These are phyloP conservation scores for Aspergillus pseudoterreus DNA, from an alignment of 2,329 filamentous ascomycete species.

Conservation along the genomic window DNA sequence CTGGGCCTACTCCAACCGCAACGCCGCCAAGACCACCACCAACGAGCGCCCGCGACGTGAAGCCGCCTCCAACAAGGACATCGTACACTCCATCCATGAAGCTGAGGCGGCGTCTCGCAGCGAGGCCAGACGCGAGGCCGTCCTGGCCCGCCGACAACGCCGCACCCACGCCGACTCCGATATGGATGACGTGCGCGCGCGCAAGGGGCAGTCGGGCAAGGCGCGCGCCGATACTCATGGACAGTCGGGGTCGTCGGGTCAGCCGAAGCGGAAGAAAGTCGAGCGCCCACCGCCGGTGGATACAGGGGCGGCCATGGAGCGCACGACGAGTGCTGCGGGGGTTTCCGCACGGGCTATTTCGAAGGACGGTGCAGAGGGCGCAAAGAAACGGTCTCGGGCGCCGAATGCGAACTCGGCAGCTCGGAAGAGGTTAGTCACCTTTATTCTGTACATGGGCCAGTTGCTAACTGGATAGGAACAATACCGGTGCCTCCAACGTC, in stretches of 20 bases:
- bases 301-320: slow-evolving; percentile 36
- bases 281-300: slow-evolving; percentile 57
- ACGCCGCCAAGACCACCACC: slow-evolving; percentile 53
- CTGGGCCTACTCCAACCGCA: slow-evolving; percentile 90
- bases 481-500: slow-evolving; percentile 47
- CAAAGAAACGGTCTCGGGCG: slow-evolving; percentile 70
- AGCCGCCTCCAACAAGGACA: slow-evolving; percentile 67
- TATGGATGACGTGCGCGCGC: slow-evolving; percentile 61
- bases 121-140: slow-evolving; percentile 77
- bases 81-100: slow-evolving; percentile 68
- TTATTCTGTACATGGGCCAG: background rate
- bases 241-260: slow-evolving; percentile 51
- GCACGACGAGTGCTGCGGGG: slow-evolving; percentile 34
- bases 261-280: slow-evolving; percentile 73
- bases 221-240: slow-evolving; percentile 28
- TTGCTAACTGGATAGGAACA: slow-evolving; percentile 34
- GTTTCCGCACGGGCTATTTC: slow-evolving; percentile 32
- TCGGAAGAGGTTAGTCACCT: slow-evolving; percentile 67
- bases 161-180: slow-evolving; percentile 74
- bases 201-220: slow-evolving; percentile 60
- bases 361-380: slow-evolving; percentile 65
- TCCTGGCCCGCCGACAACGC: slow-evolving; percentile 70
- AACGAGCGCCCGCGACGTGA: slow-evolving; percentile 75
- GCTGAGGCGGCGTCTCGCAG: slow-evolving; percentile 81
- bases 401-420: slow-evolving; percentile 59